A percentile compares a stretch with the other conserved stretches of the same genome.
Evolutionary conservation across 2,329 filamentous ascomycete species (phyloP).

Genomic region (Xylariaceae sp.): DNA sequence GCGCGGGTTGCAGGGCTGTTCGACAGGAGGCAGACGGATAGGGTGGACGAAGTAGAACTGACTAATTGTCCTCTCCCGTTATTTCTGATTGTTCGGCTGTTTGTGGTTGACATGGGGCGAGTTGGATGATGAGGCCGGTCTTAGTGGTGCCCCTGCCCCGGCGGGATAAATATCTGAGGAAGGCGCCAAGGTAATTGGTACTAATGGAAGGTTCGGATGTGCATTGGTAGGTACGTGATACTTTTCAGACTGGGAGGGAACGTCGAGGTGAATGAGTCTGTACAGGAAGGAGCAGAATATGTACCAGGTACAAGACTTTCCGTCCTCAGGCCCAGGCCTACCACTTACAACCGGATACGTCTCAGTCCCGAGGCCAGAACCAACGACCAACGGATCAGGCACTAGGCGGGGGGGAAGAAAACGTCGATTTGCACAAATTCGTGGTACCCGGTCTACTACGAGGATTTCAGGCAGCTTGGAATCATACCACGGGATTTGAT

Average conservation of each 20-base stretch:
- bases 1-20: slow-evolving; percentile 25
- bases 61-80: neutral
- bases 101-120: neutral
- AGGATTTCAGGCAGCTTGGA: slow-evolving; percentile 2
- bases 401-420: neutral
- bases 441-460: slow-evolving; percentile 9
- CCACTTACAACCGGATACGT: neutral
- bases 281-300: neutral
- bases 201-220: neutral
- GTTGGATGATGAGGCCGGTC: neutral
- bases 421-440: neutral
- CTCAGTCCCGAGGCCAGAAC: neutral
- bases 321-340: neutral
- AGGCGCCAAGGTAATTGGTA: neutral
- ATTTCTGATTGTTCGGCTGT: neutral
- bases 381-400: neutral
- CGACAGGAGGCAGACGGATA: slow-evolving; percentile 4
- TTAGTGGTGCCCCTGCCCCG: neutral
- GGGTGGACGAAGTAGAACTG: slow-evolving; percentile 7
- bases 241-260: neutral
- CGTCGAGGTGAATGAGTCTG: neutral
- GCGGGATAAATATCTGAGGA: neutral
- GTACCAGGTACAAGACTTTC: neutral
- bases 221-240: neutral
- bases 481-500: slow-evolving; percentile 4